Evolutionary conservation across 2,329 filamentous ascomycete genomes (phyloP), one percentile per base, ranked within the genome.

Genomic region (Colletotrichum filicis): DNA sequence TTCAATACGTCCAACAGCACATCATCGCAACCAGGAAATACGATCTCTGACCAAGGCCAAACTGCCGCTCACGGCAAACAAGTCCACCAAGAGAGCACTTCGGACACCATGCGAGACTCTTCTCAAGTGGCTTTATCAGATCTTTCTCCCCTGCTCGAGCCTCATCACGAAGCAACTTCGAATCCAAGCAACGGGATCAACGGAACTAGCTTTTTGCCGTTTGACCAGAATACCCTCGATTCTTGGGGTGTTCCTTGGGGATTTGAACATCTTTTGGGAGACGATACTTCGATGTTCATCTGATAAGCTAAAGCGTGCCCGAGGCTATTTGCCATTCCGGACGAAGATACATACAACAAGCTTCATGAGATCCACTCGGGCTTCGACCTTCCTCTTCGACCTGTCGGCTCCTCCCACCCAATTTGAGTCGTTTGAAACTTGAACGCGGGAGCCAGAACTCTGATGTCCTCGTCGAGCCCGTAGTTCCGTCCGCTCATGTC

Each of bases 401-500:
- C 74, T 1, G 66, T 71, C 5, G 74, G 70, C 30, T 67, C 67
- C 2, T 61, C 56, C 46, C 67, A 75, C 14, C 60, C 70, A 3
- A 75, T 26, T 14, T 28, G 64, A 9, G 71, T 70, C 24, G 22
- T 42, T n/a, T 67, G 59, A 52, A 75, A 63, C 22, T 19, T 52
- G 32, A 74, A 74, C 6, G 74, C 66, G 4, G 74, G 70, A 37
- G 32, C 70, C 32, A 75, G 49, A 30, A 75, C 57, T 11, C 30
- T 46, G 26, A 75, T 58, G 19, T 75, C 30, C n/a, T 72, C 65
- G 0, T 71, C 56, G 8, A 75, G 62, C 4, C 74, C 74, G 28
- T 65, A 75, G 37, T 71, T 70, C 46, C 60, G 35, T 16, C 74
- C 74, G 12, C 46, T 59, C 66, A 75, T 75, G 22, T 67, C 35